Conservation (phyloP, 768 basidiomycete genomes). For the Tulasnella sp. region DNA sequence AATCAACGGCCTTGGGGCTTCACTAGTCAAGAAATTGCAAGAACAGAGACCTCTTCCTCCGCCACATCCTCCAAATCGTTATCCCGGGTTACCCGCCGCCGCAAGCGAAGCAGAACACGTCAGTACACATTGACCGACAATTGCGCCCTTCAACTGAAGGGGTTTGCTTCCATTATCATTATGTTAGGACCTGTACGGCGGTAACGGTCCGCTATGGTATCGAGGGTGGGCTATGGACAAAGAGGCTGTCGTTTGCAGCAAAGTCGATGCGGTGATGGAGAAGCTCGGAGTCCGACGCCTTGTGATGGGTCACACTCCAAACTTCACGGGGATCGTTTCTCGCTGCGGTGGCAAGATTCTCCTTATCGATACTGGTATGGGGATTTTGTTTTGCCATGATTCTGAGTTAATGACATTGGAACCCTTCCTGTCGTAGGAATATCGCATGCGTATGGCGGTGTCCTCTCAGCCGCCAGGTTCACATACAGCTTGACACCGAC, state of each 20-base stretch:
- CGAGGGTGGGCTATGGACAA: conserved; percentile 80
- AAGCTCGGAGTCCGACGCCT: conserved; percentile 82
- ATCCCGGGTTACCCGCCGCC: conserved; percentile 68
- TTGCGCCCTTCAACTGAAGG: background rate
- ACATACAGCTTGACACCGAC: conserved; percentile 78
- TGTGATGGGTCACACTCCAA: conserved; percentile 97
- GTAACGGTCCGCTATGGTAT: conserved; percentile 91
- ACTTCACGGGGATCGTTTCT: conserved; percentile 74
- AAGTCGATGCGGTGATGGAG: conserved; percentile 69
- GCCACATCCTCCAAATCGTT: conserved; percentile 81
- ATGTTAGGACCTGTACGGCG: conserved; percentile 61
- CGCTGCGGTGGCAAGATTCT: conserved; percentile 91
- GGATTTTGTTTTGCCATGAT: background rate
- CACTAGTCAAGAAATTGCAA: conserved; percentile 73
- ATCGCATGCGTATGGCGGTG: conserved; percentile 17
- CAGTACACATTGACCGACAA: background rate
- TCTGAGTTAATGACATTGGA: background rate
- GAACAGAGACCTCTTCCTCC: conserved; percentile 56
- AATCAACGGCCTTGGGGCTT: conserved; percentile 75
- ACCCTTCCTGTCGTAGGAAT: background rate
- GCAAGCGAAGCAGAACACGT: conserved; percentile 65
- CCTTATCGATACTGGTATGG: conserved; percentile 89
- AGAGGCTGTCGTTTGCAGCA: conserved; percentile 68
- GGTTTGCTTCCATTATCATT: background rate
- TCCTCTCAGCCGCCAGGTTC: conserved; percentile 81